Evolutionary conservation across 495 filamentous ascomycete genomes (phyloP).

Genomic region (Xylaria flabelliformis): DNA sequence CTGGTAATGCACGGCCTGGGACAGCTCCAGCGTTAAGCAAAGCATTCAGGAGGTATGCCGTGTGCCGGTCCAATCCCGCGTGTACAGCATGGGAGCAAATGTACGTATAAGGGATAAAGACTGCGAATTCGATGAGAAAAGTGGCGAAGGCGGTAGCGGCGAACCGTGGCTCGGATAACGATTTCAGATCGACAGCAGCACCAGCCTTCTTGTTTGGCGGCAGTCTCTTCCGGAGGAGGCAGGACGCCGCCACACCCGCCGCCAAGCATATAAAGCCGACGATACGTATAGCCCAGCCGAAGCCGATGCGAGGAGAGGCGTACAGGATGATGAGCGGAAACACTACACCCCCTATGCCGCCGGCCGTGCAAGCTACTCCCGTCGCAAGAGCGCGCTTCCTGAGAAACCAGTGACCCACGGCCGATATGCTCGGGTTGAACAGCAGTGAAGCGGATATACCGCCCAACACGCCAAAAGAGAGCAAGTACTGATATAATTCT

Average conservation of each 20-base stretch:
- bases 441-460: conserved; percentile 64
- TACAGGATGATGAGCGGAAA: conserved; percentile 63
- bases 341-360: conserved; percentile 65
- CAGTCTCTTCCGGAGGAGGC: conserved; percentile 19
- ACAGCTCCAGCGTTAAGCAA: conserved; percentile 64
- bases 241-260: conserved; percentile 39
- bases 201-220: conserved; percentile 24
- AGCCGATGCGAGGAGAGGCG: conserved; percentile 58
- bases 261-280: conserved; percentile 64
- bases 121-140: conserved; percentile 54
- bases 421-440: conserved; percentile 64
- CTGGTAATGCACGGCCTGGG: conserved; percentile 74
- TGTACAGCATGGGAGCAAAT: conserved; percentile 33
- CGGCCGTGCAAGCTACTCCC: conserved; percentile 68
- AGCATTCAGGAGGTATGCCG: conserved; percentile 68
- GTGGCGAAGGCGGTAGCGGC: conserved; percentile 23
- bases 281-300: conserved; percentile 63
- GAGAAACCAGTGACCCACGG: conserved; percentile 71
- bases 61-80: conserved; percentile 56
- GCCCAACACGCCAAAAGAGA: conserved; percentile 63
- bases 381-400: conserved; percentile 64
- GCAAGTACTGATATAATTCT: conserved; percentile 71
- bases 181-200: conserved; percentile 22
- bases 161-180: conserved; percentile 19
- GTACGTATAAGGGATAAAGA: conserved; percentile 48